phyloP scores from a whole-genome alignment of 208 protist genomes.

The Leishmania turanica region DNA sequence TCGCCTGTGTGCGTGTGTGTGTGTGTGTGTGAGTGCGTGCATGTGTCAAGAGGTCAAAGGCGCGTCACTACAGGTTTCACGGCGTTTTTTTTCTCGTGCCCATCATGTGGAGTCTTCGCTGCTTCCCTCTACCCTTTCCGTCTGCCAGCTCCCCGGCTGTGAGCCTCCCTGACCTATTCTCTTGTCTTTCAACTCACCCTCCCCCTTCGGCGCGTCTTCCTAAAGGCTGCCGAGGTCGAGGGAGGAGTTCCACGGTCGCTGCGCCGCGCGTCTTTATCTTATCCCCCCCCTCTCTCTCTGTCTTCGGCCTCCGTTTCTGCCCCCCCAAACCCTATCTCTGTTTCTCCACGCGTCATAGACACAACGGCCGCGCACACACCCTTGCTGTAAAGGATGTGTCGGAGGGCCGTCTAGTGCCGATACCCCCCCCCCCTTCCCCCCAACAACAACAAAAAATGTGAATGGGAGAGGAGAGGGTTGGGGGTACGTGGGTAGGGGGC shows the following conservation, averaged over 20 bases:
- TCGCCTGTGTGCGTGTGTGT: not conserved
- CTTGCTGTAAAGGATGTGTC: not conserved
- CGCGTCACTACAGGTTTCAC: not conserved
- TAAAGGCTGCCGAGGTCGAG: not conserved
- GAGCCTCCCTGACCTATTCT: not conserved
- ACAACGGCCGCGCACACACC: not conserved
- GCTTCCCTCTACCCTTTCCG: slow-evolving; percentile 2
- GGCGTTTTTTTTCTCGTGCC: not conserved
- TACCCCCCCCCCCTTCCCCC: not conserved
- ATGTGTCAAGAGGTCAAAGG: not conserved
- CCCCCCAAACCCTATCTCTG: not conserved
- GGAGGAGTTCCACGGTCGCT: not conserved
- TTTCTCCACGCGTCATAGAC: not conserved
- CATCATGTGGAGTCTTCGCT: slow-evolving; percentile 1
- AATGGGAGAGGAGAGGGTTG: not conserved
- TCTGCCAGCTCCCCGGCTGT: no score
- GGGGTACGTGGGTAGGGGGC: not conserved
- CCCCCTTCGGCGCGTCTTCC: not conserved
- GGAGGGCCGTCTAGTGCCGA: not conserved
- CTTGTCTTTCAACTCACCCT: not conserved
- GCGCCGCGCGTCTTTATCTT: no score
- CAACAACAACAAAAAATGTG: not conserved
- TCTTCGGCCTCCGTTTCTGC: not conserved
- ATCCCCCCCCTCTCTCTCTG: not conserved
- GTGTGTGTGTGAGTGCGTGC: not conserved